Base-by-base conservation (phyloP, 2,329 filamentous ascomycete genomes). In the Fonsecaea erecta region DNA sequence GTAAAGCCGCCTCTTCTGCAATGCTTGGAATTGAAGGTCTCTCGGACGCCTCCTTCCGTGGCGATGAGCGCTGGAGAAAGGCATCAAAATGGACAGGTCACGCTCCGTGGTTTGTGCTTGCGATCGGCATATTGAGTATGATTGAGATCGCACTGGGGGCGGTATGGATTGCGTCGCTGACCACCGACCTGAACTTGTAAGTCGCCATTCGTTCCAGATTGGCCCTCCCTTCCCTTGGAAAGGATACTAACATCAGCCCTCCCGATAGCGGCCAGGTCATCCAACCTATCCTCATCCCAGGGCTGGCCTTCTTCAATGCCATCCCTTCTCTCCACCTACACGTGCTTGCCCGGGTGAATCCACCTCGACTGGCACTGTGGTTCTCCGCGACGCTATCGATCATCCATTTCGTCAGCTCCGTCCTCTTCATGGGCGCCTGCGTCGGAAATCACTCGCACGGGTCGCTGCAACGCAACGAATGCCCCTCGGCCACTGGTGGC, bases 221-320 rank as follows among this genome's bases (percentile, higher is more conserved):
- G 21, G 26, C 9, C n/a, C 11, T 40, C 5, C 21, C 14, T 26
- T 53, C 11, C 14, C n/a, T 1, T n/a, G 11, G 18, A 14, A n/a
- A 18, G 7, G 9, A n/a, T 14, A 11, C 46, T 52, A 32, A 60
- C 57, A 60, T 14, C 34, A 46, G n/a, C 52, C 16, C 4, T 34
- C 37, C 43, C 24, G 3, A 3, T 24, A 69, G 61, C 54, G 61
- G 63, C 12, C 65, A 68, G 53, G 66, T 72, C 46, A 70, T 72
- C 48, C 70, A 72, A 37, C 68, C 70, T 8, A 62, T 72, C 12
- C 67, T 71, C 62, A 63, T 71, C 21, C 69, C 70, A 12, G 69
- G 67, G 5, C 28, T 71, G 14, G 64, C 65, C 26, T 71, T 72
- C 61, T 72, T 72, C 67, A 72, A 72, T 57, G 64, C 70, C 14